Evolutionary conservation across 805 yeast genomes (phyloP), one percentile per base, ranked within the genome.

Genomic region (Danielozyma ontarioensis): DNA sequence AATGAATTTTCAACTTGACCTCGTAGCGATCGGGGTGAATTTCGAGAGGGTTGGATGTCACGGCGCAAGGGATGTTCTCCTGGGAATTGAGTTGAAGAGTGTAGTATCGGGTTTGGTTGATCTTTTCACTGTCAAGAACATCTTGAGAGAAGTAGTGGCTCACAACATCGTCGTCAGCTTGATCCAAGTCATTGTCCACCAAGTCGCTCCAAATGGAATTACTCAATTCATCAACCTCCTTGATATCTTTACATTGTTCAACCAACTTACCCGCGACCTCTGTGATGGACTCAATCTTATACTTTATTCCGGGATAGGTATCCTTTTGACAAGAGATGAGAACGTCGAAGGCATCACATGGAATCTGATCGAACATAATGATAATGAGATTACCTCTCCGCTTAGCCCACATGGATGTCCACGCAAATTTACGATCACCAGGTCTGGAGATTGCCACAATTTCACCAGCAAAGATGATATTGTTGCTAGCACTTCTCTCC

Each of bases 371-470:
- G 51, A 89, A 80, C 64, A 86, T 86, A 63, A 93, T 80, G 31
- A 87, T 81, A 33, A 88, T 70, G 35, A 84, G 57, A 28, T 75
- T 75, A 3, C 80, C 80, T 44, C 80, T 78, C 37, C 77, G 66
- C 48, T 88, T 88, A 1, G 93, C 95, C 96, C 96, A 90, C 35
- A 89, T 57, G 0, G 95, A 83, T 8, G 95, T 88, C 83, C 95
- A 80, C 1, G 89, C 83, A 37, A 74, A 63, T 18, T 72, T 72
- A 30, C 71, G 72, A 30, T 62, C 69, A 13, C 83, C 83, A 11
- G 80, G 77, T 44, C 86, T 72, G 26, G 74, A 66, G 29, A 88
- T 82, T 7, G 94, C 95, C 10, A 87, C 78, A 30, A 88, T 78
- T 47, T 85, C 93, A 37, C 96, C 97, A 2, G 88, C 74, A 50